Conservation (phyloP, 805 yeast genomes). For the Candida quercuum region DNA sequence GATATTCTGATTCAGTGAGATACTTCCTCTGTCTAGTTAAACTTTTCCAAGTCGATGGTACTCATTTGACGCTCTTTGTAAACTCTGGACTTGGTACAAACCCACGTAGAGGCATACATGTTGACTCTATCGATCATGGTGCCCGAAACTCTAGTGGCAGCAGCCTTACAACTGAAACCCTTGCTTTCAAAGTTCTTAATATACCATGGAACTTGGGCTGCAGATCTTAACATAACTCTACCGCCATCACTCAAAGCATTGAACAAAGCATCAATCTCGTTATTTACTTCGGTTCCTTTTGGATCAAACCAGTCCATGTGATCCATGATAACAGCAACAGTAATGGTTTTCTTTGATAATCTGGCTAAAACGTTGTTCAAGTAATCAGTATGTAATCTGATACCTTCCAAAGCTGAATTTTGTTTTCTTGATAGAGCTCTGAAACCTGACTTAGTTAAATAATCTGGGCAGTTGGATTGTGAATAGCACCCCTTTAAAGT, state of each 20-base stretch:
- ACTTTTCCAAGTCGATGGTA: conserved; percentile 16
- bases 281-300: conserved; percentile 52
- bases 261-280: conserved; percentile 60
- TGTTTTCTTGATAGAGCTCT: conserved; percentile 36
- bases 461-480: conserved; percentile 67
- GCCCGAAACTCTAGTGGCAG: conserved; percentile 60
- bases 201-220: conserved; percentile 75
- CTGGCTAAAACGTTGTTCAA: conserved; percentile 71
- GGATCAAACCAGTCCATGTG: conserved; percentile 92
- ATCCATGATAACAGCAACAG: conserved; percentile 82
- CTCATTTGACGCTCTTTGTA: conserved; percentile 24
- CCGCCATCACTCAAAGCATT: conserved; percentile 63
- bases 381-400: conserved; percentile 76
- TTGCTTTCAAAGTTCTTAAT: conserved; percentile 57
- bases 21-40: neutral
- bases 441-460: conserved; percentile 57
- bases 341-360: conserved; percentile 53
- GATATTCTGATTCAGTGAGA: neutral
- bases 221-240: conserved; percentile 71
- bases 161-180: conserved; percentile 68
- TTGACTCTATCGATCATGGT: conserved; percentile 71
- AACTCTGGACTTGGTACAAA: conserved; percentile 52
- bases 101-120: conserved; percentile 89
- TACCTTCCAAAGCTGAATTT: conserved; percentile 55
- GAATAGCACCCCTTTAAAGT: conserved; percentile 58